Evolutionary conservation across 1,139 yeast genomes (phyloP), one percentile per base, ranked within the genome.

Genomic region (Yamadazyma friedrichii): DNA sequence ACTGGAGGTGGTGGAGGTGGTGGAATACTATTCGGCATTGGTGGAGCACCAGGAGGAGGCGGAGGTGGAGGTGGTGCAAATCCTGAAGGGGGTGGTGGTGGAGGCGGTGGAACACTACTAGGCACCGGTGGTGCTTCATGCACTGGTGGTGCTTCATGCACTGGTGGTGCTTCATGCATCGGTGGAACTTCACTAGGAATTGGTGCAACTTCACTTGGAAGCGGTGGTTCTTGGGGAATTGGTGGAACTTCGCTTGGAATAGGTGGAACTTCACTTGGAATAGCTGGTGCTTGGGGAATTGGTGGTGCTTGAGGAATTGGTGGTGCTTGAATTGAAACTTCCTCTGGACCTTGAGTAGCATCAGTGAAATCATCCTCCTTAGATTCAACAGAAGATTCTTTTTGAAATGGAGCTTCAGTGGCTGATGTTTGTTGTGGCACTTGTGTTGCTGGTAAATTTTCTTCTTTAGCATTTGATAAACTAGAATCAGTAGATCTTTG

Each of bases 41-140:
- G 58, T 24, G 64, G 56, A 6, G 67, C 61, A 6, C 55, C 48
- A 15, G 54, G 46, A 13, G 54, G 47, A 24, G 59, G 52, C 9
- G 56, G 38, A 13, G 45, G 45, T 35, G 53, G 58, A 24, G 65
- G 53, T 12, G 59, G 55, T 24, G 51, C 41, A 10, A 10, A 12
- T 9, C 28, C 15, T 28, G 62, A 56, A n/a, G 58, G 52, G 15
- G 59, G 53, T 35, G 50, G 55, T 8, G 42, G 28, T 10, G 49
- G 44, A 16, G 46, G 39, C 25, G 59, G 51, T 4, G 56, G 49
- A 29, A 51, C 47, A 22, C 51, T 47, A 13, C 28, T 10, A 20
- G 44, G 45, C 17, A 48, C 39, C 31, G 56, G 47, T 9, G 56
- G 50, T 17, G 55, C 48, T 12, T 53, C 47, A 17, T 58, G 53